A percentile compares a stretch with the other conserved stretches of the same genome.
These are phyloP conservation scores for Phialophora verrucosa DNA, from an alignment of 2,329 filamentous ascomycete genomes.

Conservation along the genomic window DNA sequence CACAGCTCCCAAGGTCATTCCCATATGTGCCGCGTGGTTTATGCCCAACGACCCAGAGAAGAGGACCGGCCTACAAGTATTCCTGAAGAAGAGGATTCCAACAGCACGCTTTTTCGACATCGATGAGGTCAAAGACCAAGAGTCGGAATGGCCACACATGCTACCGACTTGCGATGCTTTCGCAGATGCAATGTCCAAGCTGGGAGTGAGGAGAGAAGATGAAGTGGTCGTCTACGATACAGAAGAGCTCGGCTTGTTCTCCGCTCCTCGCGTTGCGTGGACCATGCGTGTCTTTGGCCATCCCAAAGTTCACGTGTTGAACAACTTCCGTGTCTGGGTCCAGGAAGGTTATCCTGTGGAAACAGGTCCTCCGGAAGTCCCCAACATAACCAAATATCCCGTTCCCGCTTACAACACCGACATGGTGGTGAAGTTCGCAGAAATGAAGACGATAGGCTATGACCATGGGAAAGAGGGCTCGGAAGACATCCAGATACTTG, in stretches of 20 bases:
- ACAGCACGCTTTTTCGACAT: constrained; percentile 95
- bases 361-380: constrained; percentile 60
- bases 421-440: constrained; percentile 79
- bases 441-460: constrained; percentile 76
- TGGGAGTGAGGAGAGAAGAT: constrained; percentile 87
- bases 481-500: constrained; percentile 84
- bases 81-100: constrained; percentile 82
- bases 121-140: constrained; percentile 85
- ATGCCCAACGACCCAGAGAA: constrained; percentile 81
- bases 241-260: constrained; percentile 90
- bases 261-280: constrained; percentile 91
- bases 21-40: constrained; percentile 94
- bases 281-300: constrained; percentile 91
- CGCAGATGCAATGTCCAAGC: constrained; percentile 81
- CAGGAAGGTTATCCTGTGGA: constrained; percentile 82
- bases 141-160: constrained; percentile 95
- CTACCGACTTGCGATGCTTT: constrained; percentile 81
- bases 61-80: constrained; percentile 79
- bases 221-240: constrained; percentile 93
- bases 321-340: constrained; percentile 96
- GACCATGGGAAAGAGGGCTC: constrained; percentile 81
- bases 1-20: constrained; percentile 80
- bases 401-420: constrained; percentile 63
- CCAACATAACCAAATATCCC: constrained; percentile 53
- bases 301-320: constrained; percentile 82